Evolutionary conservation across 1,284 basidiomycete species (phyloP).

Genomic region (Ceratobasidium sp.): DNA sequence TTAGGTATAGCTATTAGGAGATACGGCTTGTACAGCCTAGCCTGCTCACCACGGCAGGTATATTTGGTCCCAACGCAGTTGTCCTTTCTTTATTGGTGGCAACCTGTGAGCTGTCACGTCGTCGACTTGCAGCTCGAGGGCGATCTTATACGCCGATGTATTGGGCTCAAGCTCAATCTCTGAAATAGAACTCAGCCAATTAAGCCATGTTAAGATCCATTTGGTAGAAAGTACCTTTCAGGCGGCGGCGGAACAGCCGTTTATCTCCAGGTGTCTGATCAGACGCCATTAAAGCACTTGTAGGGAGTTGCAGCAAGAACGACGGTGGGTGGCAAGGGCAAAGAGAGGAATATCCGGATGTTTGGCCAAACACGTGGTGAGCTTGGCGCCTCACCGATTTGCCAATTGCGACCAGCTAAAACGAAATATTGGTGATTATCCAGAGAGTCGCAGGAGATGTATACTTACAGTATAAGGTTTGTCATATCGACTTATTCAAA

Average conservation of each 20-base stretch:
- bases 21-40: background rate
- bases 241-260: background rate
- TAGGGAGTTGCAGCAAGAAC: too few relatives aligned
- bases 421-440: too few relatives aligned
- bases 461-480: too few relatives aligned
- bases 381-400: too few relatives aligned
- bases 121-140: slow-evolving; percentile 10
- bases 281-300: too few relatives aligned
- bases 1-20: background rate
- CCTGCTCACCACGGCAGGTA: background rate
- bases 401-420: too few relatives aligned
- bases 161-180: background rate
- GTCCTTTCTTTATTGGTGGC: background rate
- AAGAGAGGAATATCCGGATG: too few relatives aligned
- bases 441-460: too few relatives aligned
- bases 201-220: background rate
- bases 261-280: background rate
- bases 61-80: background rate
- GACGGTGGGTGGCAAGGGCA: too few relatives aligned
- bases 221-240: background rate
- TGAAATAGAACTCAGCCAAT: background rate
- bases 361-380: too few relatives aligned
- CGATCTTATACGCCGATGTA: background rate
- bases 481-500: too few relatives aligned
- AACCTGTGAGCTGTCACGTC: background rate